Evolutionary conservation across 2,329 filamentous ascomycete genomes (phyloP).

Genomic region (Chaetomium strumarium): DNA sequence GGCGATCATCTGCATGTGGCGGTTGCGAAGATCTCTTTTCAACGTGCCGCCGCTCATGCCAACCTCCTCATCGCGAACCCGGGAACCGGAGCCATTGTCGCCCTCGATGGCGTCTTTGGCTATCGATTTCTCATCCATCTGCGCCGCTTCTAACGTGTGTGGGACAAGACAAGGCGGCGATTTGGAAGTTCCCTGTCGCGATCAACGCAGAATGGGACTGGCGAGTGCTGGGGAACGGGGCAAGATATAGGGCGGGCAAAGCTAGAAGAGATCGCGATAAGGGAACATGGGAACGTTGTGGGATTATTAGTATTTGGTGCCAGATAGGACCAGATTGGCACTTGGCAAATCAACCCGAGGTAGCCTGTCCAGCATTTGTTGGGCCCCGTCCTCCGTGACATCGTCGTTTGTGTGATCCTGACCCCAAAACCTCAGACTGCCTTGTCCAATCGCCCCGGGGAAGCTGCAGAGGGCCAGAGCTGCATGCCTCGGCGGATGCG

Average conservation of each 20-base stretch:
- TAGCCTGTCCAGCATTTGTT: neutral
- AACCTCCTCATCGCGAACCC: neutral
- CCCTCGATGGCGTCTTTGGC: slow-evolving; percentile 20
- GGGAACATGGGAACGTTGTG: neutral
- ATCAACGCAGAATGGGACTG: neutral
- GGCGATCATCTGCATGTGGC: slow-evolving; percentile 37
- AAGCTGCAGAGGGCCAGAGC: too few species aligned
- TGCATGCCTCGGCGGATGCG: too few species aligned
- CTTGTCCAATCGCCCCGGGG: too few species aligned
- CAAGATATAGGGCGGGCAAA: neutral
- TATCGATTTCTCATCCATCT: neutral
- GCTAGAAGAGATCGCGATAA: neutral
- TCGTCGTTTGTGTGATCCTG: too few species aligned
- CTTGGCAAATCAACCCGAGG: neutral
- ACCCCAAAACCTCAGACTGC: too few species aligned
- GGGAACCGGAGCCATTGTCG: slow-evolving; percentile 12
- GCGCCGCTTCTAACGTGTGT: neutral
- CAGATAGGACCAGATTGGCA: neutral
- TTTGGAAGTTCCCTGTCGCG: neutral
- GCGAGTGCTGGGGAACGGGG: neutral
- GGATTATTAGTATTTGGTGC: neutral
- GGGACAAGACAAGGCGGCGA: neutral
- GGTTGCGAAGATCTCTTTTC: slow-evolving; percentile 7
- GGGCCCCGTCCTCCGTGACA: too few species aligned
- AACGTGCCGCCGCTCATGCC: neutral